Evolutionary conservation across 2,329 filamentous ascomycete genomes (phyloP), one percentile per base, ranked within the genome.

Genomic region (Chrysosporium keratinophilum): DNA sequence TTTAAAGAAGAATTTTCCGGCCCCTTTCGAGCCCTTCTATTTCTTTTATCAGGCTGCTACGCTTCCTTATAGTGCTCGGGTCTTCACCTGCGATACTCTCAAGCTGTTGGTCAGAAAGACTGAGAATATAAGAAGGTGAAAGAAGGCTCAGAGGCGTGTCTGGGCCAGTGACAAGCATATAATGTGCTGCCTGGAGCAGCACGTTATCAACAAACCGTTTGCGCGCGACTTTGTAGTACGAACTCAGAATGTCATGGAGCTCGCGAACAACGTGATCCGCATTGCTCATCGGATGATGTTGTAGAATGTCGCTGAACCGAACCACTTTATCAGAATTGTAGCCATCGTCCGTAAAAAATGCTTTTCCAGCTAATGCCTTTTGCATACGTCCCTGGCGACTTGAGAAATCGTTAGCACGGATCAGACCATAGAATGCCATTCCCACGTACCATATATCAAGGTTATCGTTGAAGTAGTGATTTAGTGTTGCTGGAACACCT

Each of bases 121-220:
- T 57, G 15, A 75, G 65, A 0, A 85, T 72, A 39, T 77, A 76
- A 0, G 71, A 63, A 0, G 79, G 71, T 0, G 71, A 76, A 42
- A 87, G 75, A 0, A 80, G 65, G 9, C 65, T 69, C 1, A 84
- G 67, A 0, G 81, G 81, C 3, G 77, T 77, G 0, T 71, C 58
- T 0, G 71, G 61, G 0, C 76, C 74, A 1, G 67, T 67, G 0
- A 85, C 65, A 0, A 87, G 70, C 54, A 73, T 72, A 60, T 81
- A 67, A 42, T 78, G 74, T 1, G 79, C 69, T 0, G 74, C 79
- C 57, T 85, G 82, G 57, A 76, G 75, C 60, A 74, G 81, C 1
- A 88, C 65, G 2, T 72, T 76, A 59, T 87, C 83, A 1, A 84
- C 74, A 54, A 87, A 84, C 0, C 81, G 76, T 60, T 78, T 78